Conservation (phyloP, 768 basidiomycete genomes). For the Thelephora aurantiotincta region DNA sequence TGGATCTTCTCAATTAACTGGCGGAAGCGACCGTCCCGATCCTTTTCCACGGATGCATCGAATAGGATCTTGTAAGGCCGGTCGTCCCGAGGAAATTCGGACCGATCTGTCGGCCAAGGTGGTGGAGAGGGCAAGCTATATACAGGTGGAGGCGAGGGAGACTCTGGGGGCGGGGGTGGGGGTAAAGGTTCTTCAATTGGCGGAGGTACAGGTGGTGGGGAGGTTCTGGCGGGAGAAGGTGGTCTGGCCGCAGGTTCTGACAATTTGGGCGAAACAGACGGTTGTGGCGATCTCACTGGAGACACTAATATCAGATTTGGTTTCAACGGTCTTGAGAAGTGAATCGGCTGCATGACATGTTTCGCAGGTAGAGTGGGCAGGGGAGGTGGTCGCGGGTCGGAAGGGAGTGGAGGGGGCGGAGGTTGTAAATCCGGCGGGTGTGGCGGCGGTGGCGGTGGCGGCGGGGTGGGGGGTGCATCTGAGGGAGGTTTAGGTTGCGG, state of each 20-base stretch:
- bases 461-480: constrained; percentile 7
- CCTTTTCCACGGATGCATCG: constrained; percentile 41
- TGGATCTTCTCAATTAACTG: constrained; percentile 28
- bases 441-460: constrained; percentile 16
- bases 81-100: constrained; percentile 28
- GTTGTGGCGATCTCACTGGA: background rate
- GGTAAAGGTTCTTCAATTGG: constrained; percentile 14
- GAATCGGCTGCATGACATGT: constrained; percentile 10
- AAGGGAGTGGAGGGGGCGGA: constrained; percentile 25
- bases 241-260: background rate
- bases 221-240: background rate
- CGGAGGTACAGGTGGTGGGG: constrained; percentile 5
- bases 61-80: constrained; percentile 48
- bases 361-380: constrained; percentile 28
- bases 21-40: constrained; percentile 24
- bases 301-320: background rate
- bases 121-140: constrained; percentile 31
- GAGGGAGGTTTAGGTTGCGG: constrained; percentile 15
- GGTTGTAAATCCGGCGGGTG: constrained; percentile 19
- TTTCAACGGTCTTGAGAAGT: background rate
- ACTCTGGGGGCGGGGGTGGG: constrained; percentile 16
- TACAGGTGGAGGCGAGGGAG: constrained; percentile 16
- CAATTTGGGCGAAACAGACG: background rate
- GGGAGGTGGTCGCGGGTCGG: constrained; percentile 43
- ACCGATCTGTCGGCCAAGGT: constrained; percentile 40